Percentiles rank a stretch among this genome's conserved stretches.
Evolutionary conservation across 495 filamentous ascomycete species (phyloP).

Genomic region (Hyaloscypha finlandica): DNA sequence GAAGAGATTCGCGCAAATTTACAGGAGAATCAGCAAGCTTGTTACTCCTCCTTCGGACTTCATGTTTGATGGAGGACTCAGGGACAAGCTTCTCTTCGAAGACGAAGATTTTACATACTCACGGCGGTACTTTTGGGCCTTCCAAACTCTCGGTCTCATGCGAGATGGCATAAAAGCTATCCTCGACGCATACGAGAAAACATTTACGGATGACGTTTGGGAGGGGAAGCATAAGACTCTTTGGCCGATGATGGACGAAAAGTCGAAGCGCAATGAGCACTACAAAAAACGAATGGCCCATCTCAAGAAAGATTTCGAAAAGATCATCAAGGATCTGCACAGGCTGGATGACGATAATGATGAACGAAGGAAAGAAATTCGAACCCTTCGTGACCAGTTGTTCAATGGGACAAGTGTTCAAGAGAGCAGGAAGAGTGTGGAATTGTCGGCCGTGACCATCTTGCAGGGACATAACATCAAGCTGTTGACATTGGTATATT

Average conservation of each 20-base stretch:
- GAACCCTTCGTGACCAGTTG: slow-evolving; percentile 42
- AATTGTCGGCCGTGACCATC: slow-evolving; percentile 33
- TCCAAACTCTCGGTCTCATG: slow-evolving; percentile 55
- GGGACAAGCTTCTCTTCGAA: slow-evolving; percentile 59
- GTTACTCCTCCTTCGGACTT: slow-evolving; percentile 54
- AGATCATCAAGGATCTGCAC: slow-evolving; percentile 28
- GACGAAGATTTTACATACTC: slow-evolving; percentile 56
- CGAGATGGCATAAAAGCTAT: slow-evolving; percentile 57
- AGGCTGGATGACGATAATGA: slow-evolving; percentile 28
- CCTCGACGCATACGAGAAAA: slow-evolving; percentile 46
- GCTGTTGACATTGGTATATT: slow-evolving; percentile 42
- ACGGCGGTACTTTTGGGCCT: slow-evolving; percentile 58
- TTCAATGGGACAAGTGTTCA: slow-evolving; percentile 45
- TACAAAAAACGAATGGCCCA: slow-evolving; percentile 34
- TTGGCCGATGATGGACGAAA: slow-evolving; percentile 33
- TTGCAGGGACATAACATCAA: slow-evolving; percentile 48
- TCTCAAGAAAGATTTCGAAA: slow-evolving; percentile 32
- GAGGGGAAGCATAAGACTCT: slow-evolving; percentile 46
- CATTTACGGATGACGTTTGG: slow-evolving; percentile 55
- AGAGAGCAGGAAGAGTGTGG: slow-evolving; percentile 41
- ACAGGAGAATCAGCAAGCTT: slow-evolving; percentile 48
- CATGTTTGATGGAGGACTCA: slow-evolving; percentile 51
- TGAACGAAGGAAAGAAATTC: slow-evolving; percentile 39
- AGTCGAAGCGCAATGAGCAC: slow-evolving; percentile 29
- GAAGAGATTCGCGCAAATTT: slow-evolving; percentile 48